phyloP scores from a whole-genome alignment of 257 asterid genomes.

The Perilla frutescens region DNA sequence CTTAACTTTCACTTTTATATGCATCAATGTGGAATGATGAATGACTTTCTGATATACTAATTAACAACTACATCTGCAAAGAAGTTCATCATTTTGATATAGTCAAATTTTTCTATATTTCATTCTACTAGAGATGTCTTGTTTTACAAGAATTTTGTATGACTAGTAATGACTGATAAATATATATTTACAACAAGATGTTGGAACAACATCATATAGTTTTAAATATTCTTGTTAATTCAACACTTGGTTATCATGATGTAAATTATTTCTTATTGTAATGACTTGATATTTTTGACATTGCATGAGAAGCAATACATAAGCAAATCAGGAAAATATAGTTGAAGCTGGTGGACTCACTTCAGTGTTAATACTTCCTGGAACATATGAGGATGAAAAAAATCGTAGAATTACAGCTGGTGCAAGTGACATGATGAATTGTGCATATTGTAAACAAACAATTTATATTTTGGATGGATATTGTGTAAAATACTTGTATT shows the following conservation, averaged over 20 bases:
- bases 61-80: not conserved
- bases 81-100: too few relatives aligned
- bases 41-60: slow-evolving; percentile 15
- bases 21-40: slow-evolving; percentile 25
- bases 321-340: slow-evolving; percentile 92
- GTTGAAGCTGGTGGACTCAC: slow-evolving; percentile 99
- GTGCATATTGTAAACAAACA: too few relatives aligned
- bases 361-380: slow-evolving; percentile 88
- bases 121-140: slow-evolving; percentile 10
- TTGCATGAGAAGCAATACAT: slow-evolving; percentile 48
- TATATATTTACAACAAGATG: not conserved
- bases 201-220: slow-evolving; percentile 23
- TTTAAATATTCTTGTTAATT: not conserved
- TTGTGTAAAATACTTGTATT: too few relatives aligned
- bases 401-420: slow-evolving; percentile 99
- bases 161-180: not conserved
- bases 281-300: not conserved
- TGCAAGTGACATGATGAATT: slow-evolving; percentile 99
- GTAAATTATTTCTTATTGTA: not conserved
- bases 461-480: too few relatives aligned
- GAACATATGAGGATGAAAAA: slow-evolving; percentile 92
- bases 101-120: slow-evolving; percentile 1
- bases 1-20: slow-evolving; percentile 30
- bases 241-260: not conserved
- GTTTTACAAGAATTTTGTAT: not conserved